Conservation (phyloP, 352 stramenopile genomes). For the Globisporangium canariense region DNA sequence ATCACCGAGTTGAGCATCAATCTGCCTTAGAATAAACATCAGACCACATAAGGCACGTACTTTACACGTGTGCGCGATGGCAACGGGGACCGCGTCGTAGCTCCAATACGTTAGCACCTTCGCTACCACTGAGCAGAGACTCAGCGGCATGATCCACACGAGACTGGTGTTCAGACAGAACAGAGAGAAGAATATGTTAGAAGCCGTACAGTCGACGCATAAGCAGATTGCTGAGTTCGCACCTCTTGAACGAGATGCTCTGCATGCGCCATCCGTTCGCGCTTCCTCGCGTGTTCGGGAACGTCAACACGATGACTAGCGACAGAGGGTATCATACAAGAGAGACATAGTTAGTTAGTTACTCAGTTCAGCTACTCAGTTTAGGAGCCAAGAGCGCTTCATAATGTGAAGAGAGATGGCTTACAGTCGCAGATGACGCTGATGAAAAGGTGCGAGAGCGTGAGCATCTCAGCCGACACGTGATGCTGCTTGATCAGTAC, state of each 20-base stretch:
- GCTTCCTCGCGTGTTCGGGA: constrained; percentile 43
- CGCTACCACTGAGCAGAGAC: constrained; percentile 71
- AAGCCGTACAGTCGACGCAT: neutral
- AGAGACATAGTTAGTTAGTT: neutral
- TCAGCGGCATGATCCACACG: constrained; percentile 76
- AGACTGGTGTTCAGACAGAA: constrained; percentile 28
- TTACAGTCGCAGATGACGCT: constrained; percentile 76
- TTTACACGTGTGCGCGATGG: constrained; percentile 86
- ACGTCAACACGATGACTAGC: constrained; percentile 70
- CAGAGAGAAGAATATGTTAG: neutral
- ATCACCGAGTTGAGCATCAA: neutral
- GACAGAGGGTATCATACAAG: constrained; percentile 1
- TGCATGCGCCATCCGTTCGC: constrained; percentile 61
- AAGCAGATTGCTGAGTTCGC: neutral
- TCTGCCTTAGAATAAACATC: neutral
- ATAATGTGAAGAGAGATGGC: constrained; percentile 5
- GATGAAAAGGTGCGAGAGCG: constrained; percentile 80
- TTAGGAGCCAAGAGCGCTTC: neutral
- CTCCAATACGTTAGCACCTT: constrained; percentile 89
- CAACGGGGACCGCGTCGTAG: constrained; percentile 80
- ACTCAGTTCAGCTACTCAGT: neutral
- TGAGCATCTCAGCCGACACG: constrained; percentile 82
- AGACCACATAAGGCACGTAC: constrained; percentile 11
- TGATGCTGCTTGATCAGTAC: constrained; percentile 86
- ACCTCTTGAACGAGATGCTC: constrained; percentile 45